Base-by-base conservation (phyloP, 192 early-diverging fungal species). In the Mortierella alpina region DNA sequence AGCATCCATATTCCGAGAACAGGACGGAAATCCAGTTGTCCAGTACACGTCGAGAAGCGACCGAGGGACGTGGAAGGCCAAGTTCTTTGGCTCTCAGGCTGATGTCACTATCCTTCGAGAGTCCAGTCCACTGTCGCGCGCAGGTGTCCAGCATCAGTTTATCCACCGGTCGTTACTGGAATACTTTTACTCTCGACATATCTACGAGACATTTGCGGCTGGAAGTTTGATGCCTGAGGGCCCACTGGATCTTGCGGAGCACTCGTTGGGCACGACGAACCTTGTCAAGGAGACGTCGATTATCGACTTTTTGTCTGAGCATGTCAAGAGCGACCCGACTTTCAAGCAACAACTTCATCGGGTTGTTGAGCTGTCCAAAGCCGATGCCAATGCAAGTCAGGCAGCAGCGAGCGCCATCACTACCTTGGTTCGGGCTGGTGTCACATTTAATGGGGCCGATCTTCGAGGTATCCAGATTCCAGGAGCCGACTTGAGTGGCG, bases 361-460 rank as follows among this genome's bases (percentile, higher is more conserved):
- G 10, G 64, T n/a, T 4, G 46, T 68, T 15, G 18, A 58, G 53
- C 7, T n/a, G 8, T 68, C 66, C 4, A 55, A 56, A 13, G 0
- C 4, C 3, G 55, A 68, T 14, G 22, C 5, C 9, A 2, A n/a
- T 13, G 55, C 44, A 1, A 17, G 44, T 15, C 3, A 4, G 40
- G 66, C 41, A 8, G 66, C 66, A n/a, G 66, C 66, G 0, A 68
- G 57, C 22, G 53, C 66, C 18, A 68, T 68, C 55, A 56, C 66
- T 15, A 68, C 57, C 11, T 57, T 68, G 54, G 53, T 68, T 3
- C n/a, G 23, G 44, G 66, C 66, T 17, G 53, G 66, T 15, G 45
- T 23, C 0, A 52, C 20, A 46, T 68, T 68, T 20, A 68, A 68
- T 45, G 45, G 66, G 4, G 41, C 13, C 9, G 66, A 68, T 31